Base-by-base conservation (phyloP, 257 asterid species). In the Anisodus tanguticus region DNA sequence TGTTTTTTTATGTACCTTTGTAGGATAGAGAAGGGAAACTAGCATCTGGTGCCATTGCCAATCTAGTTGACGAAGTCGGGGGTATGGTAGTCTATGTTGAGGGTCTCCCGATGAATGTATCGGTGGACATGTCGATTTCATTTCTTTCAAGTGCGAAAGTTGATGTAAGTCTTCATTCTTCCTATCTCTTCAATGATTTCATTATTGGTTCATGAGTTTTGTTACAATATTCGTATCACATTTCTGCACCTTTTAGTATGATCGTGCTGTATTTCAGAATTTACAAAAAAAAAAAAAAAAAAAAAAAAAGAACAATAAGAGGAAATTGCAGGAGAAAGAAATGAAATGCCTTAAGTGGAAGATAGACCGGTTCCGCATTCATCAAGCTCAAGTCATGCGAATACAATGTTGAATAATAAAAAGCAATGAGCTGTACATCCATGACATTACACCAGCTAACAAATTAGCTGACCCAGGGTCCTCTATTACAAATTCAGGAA, bases 111-210 rank as follows among this genome's bases (percentile, higher is more conserved):
- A 88, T 88, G 93, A 89, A 86, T 70, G 94, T 95, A 6, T 93
- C 98, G 0, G 94, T 90, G 31, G 97, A 95, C 88, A 93, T 95
- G 94, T 93, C 98, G 0, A 91, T 95, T 80, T 89, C 91, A 83
- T 85, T 79, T 43, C 84, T 92, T 72, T 93, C 98, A 9, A 37
- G 90, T 83, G 98, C 97, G 1, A 93, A 91, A 86, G 79, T 85
- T 66, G 87, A 90, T 87, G 98, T 93, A 89, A 90, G 93, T 31
- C 82, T 16, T 76, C 26, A 26, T 76, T 51, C 22, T 77, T 31
- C 64, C 82, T 26, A 77, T 53, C 9, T 43, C 6, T 53, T 77
- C 49, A 16, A 31, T 54, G 49, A 77, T 53, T 76, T 77, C 66
- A 15, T 53, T 53, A 77, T 53, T 53, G 64, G 16, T 53, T 77